These are phyloP conservation scores for Neofusicoccum cordaticola DNA, from an alignment of 2,329 filamentous ascomycete species.

Conservation along the genomic window DNA sequence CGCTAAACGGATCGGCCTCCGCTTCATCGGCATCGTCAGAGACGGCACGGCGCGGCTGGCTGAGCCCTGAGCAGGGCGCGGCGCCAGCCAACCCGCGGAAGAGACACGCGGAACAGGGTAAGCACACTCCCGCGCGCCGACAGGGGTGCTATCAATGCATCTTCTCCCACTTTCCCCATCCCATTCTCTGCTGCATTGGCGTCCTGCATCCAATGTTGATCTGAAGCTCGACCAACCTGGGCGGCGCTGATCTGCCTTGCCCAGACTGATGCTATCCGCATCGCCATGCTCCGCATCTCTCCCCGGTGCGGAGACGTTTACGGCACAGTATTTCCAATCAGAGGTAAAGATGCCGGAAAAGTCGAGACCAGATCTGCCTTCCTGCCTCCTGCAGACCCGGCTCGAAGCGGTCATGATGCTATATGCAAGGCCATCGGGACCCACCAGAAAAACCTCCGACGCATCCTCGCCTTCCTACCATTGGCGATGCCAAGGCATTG, in stretches of 20 bases:
- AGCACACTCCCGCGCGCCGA: neutral
- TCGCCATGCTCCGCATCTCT: neutral
- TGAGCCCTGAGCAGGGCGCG: conserved; percentile 1
- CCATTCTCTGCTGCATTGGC: conserved; percentile 6
- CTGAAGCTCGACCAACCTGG: neutral
- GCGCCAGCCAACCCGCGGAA: conserved; percentile 10
- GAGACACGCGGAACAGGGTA: conserved; percentile 4
- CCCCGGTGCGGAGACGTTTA: neutral
- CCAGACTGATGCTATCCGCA: conserved; percentile 9
- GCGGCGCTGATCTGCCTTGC: conserved; percentile 12
- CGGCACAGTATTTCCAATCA: neutral
- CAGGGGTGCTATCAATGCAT: conserved; percentile 7
- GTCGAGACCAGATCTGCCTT: conserved; percentile 11
- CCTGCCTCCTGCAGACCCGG: neutral
- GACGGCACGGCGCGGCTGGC: conserved; percentile 4
- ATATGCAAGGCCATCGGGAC: neutral
- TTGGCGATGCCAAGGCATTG: neutral
- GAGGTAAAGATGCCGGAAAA: neutral
- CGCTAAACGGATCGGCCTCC: neutral
- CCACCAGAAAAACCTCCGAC: conserved; percentile 11
- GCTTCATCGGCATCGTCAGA: neutral
- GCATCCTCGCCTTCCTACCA: neutral
- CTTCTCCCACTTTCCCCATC: neutral
- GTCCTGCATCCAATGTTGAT: conserved; percentile 11
- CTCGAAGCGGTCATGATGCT: neutral